These are phyloP conservation scores for Claviceps quebecensis DNA, from an alignment of 2,329 filamentous ascomycete species.

Conservation along the genomic window DNA sequence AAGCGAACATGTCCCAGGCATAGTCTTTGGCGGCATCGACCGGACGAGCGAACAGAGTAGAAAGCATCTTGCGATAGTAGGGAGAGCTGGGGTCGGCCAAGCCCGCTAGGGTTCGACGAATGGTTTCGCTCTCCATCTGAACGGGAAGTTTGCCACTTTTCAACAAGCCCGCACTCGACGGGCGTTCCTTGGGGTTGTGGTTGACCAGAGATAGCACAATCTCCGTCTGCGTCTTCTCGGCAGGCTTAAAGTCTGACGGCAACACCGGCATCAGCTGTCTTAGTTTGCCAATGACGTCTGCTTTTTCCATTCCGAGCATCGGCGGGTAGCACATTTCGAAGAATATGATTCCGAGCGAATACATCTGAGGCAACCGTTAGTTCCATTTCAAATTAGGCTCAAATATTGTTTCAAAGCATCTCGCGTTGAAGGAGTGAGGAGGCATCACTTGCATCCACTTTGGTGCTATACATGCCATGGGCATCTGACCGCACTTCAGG, in stretches of 20 bases:
- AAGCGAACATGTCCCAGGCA: conserved; percentile 57
- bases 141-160: conserved; percentile 78
- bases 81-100: conserved; percentile 71
- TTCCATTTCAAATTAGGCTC: not conserved
- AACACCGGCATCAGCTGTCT: conserved; percentile 53
- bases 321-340: conserved; percentile 85
- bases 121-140: conserved; percentile 85
- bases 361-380: conserved; percentile 48
- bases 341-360: conserved; percentile 91
- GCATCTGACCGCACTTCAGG: conserved; percentile 73
- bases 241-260: conserved; percentile 56
- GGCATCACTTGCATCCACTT: conserved; percentile 61
- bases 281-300: conserved; percentile 50
- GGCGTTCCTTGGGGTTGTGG: conserved; percentile 70
- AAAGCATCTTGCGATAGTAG: conserved; percentile 80
- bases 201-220: conserved; percentile 71
- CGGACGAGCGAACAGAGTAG: conserved; percentile 65
- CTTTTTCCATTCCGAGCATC: conserved; percentile 53
- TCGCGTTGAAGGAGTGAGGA: not conserved
- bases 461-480: conserved; percentile 70
- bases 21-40: conserved; percentile 70
- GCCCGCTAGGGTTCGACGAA: conserved; percentile 67
- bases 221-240: conserved; percentile 58
- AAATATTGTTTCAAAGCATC: no score
- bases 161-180: conserved; percentile 68